Evolutionary conservation across 768 basidiomycete species (phyloP).

Genomic region (Termitomyces sp.): DNA sequence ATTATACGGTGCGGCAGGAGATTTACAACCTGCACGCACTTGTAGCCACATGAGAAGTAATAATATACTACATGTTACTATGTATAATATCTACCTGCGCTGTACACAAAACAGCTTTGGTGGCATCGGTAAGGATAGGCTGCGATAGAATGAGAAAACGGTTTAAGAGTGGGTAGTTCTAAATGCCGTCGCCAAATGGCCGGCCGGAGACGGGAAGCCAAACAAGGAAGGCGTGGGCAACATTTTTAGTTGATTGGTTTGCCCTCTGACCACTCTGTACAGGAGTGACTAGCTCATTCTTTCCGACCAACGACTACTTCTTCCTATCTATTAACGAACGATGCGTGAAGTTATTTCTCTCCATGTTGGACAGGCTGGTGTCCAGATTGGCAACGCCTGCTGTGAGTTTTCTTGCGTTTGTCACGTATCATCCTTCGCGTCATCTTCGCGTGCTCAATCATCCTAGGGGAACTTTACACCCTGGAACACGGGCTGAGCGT

Average conservation of each 20-base stretch:
- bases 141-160: too few relatives aligned
- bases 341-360: slow-evolving; percentile 98
- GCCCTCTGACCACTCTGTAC: slow-evolving; percentile 27
- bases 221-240: slow-evolving; percentile 20
- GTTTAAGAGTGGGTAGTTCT: too few relatives aligned
- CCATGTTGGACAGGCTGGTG: slow-evolving; percentile 98
- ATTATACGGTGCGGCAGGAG: slow-evolving; percentile 83
- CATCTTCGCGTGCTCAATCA: slow-evolving; percentile 31
- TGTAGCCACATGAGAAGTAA: slow-evolving; percentile 51
- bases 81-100: too few relatives aligned
- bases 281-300: slow-evolving; percentile 15
- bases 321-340: slow-evolving; percentile 22
- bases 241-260: slow-evolving; percentile 22
- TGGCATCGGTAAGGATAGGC: too few relatives aligned
- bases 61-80: background rate
- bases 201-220: slow-evolving; percentile 16
- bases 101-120: too few relatives aligned
- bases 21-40: slow-evolving; percentile 90
- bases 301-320: slow-evolving; percentile 8
- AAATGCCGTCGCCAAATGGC: slow-evolving; percentile 13
- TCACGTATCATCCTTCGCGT: slow-evolving; percentile 26
- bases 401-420: slow-evolving; percentile 53
- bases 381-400: slow-evolving; percentile 97
- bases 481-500: slow-evolving; percentile 98
- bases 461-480: slow-evolving; percentile 94